These are phyloP conservation scores for Colletotrichum zoysiae DNA, from an alignment of 2,329 filamentous ascomycete genomes.

Conservation along the genomic window DNA sequence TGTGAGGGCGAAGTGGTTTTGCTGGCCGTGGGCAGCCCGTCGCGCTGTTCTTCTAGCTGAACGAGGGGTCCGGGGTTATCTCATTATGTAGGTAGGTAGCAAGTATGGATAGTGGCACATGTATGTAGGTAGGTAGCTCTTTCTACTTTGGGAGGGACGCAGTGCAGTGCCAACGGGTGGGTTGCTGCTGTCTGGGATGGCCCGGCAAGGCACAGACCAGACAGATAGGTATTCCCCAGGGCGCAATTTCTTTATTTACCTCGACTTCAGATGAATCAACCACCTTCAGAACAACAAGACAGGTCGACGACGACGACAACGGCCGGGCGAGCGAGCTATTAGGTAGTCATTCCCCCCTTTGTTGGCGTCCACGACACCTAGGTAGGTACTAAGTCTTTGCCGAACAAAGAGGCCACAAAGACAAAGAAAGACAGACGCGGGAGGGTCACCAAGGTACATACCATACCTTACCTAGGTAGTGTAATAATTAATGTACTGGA, in stretches of 20 bases:
- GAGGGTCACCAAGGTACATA: not conserved
- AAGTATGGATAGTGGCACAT: not conserved
- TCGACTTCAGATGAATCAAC: slow-evolving; percentile 23
- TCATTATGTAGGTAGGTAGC: slow-evolving; percentile 4
- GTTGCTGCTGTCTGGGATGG: slow-evolving; percentile 35
- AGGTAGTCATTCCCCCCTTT: not conserved
- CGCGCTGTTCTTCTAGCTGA: slow-evolving; percentile 12
- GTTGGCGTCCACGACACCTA: not conserved
- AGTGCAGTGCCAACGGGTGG: slow-evolving; percentile 22
- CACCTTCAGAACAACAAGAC: not conserved
- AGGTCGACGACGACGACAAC: not conserved
- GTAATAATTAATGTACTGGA: no score
- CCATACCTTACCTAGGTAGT: no score
- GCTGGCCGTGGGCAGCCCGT: slow-evolving; percentile 8
- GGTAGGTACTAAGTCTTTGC: not conserved
- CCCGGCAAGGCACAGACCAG: slow-evolving; percentile 14
- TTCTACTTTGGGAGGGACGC: slow-evolving; percentile 32
- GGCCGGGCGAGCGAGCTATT: not conserved
- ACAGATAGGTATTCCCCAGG: not conserved
- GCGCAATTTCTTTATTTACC: slow-evolving; percentile 4
- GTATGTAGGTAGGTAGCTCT: not conserved
- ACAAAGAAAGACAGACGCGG: slow-evolving; percentile 15
- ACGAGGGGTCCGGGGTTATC: slow-evolving; percentile 3
- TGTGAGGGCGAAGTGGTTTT: not conserved
- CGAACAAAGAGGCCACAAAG: slow-evolving; percentile 23